Evolutionary conservation across 176 grass and related monocot genomes (phyloP).

Genomic region (Rhynchospora tenuis): DNA sequence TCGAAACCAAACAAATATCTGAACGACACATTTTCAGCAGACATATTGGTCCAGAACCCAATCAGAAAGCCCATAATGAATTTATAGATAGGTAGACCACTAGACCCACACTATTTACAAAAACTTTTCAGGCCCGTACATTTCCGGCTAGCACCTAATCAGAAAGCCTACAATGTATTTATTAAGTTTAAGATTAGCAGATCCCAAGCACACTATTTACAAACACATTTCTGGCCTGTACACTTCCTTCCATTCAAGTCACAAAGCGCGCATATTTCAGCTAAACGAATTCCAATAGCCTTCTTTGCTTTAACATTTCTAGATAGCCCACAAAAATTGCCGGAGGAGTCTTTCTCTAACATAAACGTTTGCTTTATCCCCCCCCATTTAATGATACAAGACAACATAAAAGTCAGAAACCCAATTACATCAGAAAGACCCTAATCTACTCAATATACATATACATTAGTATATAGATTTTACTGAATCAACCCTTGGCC

Average conservation of each 20-base stretch:
- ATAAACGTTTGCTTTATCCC: not conserved
- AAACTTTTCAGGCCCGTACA: too few relatives aligned
- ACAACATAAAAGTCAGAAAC: not conserved
- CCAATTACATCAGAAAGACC: slow-evolving; percentile 20
- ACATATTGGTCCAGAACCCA: too few relatives aligned
- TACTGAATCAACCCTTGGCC: not conserved
- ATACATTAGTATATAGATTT: slow-evolving; percentile 7
- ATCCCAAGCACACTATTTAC: too few relatives aligned
- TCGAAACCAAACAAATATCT: too few relatives aligned
- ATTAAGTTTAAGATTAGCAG: too few relatives aligned
- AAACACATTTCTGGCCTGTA: too few relatives aligned
- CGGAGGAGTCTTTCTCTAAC: not conserved
- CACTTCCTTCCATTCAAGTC: not conserved
- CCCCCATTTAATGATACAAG: slow-evolving; percentile 9
- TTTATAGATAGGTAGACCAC: too few relatives aligned
- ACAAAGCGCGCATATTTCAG: not conserved
- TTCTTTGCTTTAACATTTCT: not conserved
- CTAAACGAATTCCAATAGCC: not conserved
- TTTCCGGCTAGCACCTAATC: too few relatives aligned
- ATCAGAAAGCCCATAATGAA: too few relatives aligned
- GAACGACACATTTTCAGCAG: too few relatives aligned
- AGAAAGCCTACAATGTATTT: too few relatives aligned
- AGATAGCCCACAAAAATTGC: slow-evolving; percentile 6
- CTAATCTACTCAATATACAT: slow-evolving; percentile 21
- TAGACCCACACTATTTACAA: too few relatives aligned